A percentile compares a stretch with the other conserved stretches of the same genome.
Conservation (phyloP, 1,284 basidiomycete species). For the Microstroma glucosiphilum region DNA sequence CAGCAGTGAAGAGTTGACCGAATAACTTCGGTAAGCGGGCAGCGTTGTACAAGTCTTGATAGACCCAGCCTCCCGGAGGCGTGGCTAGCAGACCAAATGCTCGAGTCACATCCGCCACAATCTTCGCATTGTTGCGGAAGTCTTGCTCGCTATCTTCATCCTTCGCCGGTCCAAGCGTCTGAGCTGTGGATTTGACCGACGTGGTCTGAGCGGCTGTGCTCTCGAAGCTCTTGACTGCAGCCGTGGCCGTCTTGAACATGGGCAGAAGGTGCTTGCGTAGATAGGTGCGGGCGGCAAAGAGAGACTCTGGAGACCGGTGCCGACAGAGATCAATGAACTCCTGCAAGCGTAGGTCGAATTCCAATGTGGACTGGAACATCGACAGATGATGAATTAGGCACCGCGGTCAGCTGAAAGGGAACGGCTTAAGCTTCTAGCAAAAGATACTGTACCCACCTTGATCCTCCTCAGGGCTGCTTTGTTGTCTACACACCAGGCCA, state of each 20-base stretch:
- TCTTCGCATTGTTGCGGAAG: background rate
- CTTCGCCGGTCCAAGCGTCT: conserved; percentile 58
- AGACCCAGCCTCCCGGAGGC: conserved; percentile 16
- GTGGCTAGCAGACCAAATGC: background rate
- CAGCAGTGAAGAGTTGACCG: conserved; percentile 26
- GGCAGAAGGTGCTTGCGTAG: conserved; percentile 69
- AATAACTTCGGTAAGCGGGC: conserved; percentile 25
- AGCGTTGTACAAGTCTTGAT: conserved; percentile 34
- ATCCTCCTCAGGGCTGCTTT: conserved; percentile 81
- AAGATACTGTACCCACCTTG: conserved; percentile 53
- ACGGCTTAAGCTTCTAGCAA: background rate
- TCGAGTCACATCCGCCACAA: background rate
- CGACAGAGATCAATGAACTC: conserved; percentile 81
- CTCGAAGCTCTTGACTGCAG: background rate
- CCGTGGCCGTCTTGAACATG: conserved; percentile 59
- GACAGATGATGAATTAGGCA: conserved; percentile 2
- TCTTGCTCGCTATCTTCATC: conserved; percentile 55
- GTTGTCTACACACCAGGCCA: conserved; percentile 95
- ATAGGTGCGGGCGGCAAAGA: conserved; percentile 74
- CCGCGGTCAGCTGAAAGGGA: background rate
- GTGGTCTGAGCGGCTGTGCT: background rate
- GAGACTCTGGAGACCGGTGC: conserved; percentile 26
- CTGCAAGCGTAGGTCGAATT: conserved; percentile 90
- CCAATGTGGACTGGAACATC: conserved; percentile 67
- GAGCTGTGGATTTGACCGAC: conserved; percentile 6